Base-by-base conservation (phyloP, 495 filamentous ascomycete genomes). In the Beverwykella pulmonaria region DNA sequence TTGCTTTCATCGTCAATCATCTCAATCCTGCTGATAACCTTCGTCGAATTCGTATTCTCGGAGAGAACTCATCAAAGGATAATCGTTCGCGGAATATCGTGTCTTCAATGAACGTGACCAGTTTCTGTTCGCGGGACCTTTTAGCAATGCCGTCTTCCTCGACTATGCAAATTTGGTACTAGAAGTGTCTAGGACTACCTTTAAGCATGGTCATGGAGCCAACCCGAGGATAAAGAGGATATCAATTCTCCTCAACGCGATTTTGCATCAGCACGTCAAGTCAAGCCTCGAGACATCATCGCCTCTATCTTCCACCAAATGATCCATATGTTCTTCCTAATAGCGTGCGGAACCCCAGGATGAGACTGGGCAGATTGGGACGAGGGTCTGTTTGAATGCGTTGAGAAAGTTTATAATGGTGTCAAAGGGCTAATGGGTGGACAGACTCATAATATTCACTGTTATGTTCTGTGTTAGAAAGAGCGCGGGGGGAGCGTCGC, bases 321-420 rank as follows among this genome's bases (percentile, higher is more conserved):
- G 71, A 71, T 74, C n/a, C 71, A 74, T 41, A 65, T 61, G 15
- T 74, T 66, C 62, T 71, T 74, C 27, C 59, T 74, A 5, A 30
- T 68, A 46, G 60, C 62, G 5, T 68, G 65, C 54, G 63, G 61
- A n/a, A 12, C 61, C 64, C 0, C 53, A 64, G 27, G 44, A 41
- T 1, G 46, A 52, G 19, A 54, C 63, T 69, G 15, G 57, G 53
- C 4, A 61, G 71, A 30, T 65, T 73, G 6, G 36, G 7, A 7
- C 69, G 72, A 59, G 69, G 66, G n/a, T n/a, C n/a, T n/a, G n/a
- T n/a, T n/a, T n/a, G n/a, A n/a, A n/a, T n/a, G n/a, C n/a, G n/a
- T 69, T 46, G 65, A 46, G n/a, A 72, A 67, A 29, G 41, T 74
- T 49, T 53, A 65, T 58, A 62, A 57, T n/a, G n/a, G n/a, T n/a